A percentile compares a stretch with the other conserved stretches of the same genome.
Conservation (phyloP, 1,284 basidiomycete species). For the Porogramme epimiltina region DNA sequence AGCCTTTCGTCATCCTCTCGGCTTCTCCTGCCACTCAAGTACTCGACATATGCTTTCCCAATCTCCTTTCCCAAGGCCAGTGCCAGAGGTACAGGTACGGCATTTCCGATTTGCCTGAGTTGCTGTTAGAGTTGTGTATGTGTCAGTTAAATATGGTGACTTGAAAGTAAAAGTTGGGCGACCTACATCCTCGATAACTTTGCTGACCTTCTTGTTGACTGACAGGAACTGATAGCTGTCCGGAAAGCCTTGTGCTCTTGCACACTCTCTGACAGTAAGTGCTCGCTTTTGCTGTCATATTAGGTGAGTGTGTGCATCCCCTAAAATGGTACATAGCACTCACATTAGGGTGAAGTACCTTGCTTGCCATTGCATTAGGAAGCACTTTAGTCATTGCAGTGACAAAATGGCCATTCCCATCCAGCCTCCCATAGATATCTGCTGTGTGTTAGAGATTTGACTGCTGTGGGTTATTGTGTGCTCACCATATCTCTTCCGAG, state of each 20-base stretch:
- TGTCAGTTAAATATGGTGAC: background rate
- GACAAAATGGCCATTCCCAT: constrained; percentile 50
- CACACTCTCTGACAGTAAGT: constrained; percentile 62
- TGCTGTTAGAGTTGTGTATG: constrained; percentile 49
- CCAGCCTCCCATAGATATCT: constrained; percentile 52
- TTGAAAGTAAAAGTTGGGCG: background rate
- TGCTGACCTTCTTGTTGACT: constrained; percentile 34
- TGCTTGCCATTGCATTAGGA: constrained; percentile 52
- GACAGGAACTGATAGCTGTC: constrained; percentile 64
- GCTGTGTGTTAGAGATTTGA: background rate
- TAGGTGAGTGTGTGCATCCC: background rate
- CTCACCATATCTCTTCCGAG: background rate
- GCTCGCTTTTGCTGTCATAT: constrained; percentile 61
- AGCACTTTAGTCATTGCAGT: constrained; percentile 57
- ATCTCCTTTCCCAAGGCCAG: constrained; percentile 61
- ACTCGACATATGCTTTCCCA: constrained; percentile 47
- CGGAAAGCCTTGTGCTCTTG: constrained; percentile 74
- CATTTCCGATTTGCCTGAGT: constrained; percentile 73
- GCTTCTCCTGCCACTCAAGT: constrained; percentile 37
- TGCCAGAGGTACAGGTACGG: constrained; percentile 69
- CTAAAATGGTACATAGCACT: constrained; percentile 22
- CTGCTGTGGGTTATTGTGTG: no score
- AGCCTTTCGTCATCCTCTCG: constrained; percentile 35
- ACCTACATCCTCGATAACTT: constrained; percentile 51
- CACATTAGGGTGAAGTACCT: constrained; percentile 62